These are phyloP conservation scores for Psilocybe cyanescens DNA, from an alignment of 768 basidiomycete genomes.

Conservation along the genomic window DNA sequence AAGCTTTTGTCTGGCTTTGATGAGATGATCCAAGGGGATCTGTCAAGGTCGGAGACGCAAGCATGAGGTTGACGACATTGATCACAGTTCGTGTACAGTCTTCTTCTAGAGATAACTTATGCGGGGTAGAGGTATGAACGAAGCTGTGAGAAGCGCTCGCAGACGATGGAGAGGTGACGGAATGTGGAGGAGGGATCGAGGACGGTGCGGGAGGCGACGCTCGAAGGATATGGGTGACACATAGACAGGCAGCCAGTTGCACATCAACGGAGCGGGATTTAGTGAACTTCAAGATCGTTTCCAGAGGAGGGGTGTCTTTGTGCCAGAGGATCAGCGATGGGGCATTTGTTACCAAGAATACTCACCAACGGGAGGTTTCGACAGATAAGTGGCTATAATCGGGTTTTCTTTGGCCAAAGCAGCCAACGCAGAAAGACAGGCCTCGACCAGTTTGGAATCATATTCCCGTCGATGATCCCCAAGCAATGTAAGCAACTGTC, in stretches of 20 bases:
- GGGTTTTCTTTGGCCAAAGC: constrained; percentile 68
- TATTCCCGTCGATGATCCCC: constrained; percentile 32
- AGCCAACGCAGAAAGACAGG: constrained; percentile 64
- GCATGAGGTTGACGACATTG: constrained; percentile 67
- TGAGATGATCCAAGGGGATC: not conserved
- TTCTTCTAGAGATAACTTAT: constrained; percentile 38
- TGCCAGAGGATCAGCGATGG: not conserved
- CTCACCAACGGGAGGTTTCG: constrained; percentile 45
- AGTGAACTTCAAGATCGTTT: constrained; percentile 50
- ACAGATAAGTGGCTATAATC: constrained; percentile 50
- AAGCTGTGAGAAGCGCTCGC: constrained; percentile 8
- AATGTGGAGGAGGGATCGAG: not conserved
- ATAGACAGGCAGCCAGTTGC: constrained; percentile 72
- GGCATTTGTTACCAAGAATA: constrained; percentile 28
- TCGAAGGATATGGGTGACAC: constrained; percentile 66
- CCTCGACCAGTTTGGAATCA: constrained; percentile 72
- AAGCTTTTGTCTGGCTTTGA: constrained; percentile 54
- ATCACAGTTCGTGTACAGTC: constrained; percentile 62
- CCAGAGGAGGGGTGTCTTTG: constrained; percentile 42
- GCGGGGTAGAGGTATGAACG: not conserved
- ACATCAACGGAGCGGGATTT: constrained; percentile 64
- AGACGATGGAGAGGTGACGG: constrained; percentile 5
- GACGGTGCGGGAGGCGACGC: constrained; percentile 29
- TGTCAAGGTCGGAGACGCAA: constrained; percentile 34
- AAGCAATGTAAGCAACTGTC: constrained; percentile 52